A percentile compares a stretch with the other conserved stretches of the same genome.
Conservation (phyloP, 345 rosid species). For the Pistacia atlantica region DNA sequence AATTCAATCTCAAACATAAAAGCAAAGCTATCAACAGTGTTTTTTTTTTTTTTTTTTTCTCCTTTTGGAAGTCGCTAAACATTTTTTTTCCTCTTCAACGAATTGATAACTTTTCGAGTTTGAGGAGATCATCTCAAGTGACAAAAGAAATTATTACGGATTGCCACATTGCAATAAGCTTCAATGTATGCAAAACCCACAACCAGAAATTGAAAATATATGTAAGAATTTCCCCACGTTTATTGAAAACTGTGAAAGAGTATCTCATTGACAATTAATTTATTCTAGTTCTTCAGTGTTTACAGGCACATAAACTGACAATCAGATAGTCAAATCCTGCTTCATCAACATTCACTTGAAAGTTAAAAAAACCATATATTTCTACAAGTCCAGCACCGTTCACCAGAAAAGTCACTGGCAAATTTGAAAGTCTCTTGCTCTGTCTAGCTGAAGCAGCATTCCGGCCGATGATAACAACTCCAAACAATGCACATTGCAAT, state of each 20-base stretch:
- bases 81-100: too few relatives aligned
- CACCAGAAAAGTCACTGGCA: background rate
- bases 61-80: too few relatives aligned
- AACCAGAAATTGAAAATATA: too few relatives aligned
- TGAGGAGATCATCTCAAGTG: too few relatives aligned
- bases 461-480: background rate
- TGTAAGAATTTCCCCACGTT: too few relatives aligned
- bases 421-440: conserved; percentile 6
- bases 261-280: background rate
- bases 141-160: too few relatives aligned
- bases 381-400: background rate
- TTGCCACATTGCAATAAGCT: too few relatives aligned
- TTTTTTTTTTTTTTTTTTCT: too few relatives aligned
- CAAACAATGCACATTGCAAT: background rate
- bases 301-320: background rate
- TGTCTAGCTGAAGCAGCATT: background rate
- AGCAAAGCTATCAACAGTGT: too few relatives aligned
- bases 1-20: too few relatives aligned
- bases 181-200: too few relatives aligned
- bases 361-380: background rate
- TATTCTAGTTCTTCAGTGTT: background rate
- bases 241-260: background rate
- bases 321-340: background rate
- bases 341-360: background rate
- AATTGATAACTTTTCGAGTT: too few relatives aligned